phyloP scores from a whole-genome alignment of 805 yeast genomes.

The Spencermartinsiella europaea region DNA sequence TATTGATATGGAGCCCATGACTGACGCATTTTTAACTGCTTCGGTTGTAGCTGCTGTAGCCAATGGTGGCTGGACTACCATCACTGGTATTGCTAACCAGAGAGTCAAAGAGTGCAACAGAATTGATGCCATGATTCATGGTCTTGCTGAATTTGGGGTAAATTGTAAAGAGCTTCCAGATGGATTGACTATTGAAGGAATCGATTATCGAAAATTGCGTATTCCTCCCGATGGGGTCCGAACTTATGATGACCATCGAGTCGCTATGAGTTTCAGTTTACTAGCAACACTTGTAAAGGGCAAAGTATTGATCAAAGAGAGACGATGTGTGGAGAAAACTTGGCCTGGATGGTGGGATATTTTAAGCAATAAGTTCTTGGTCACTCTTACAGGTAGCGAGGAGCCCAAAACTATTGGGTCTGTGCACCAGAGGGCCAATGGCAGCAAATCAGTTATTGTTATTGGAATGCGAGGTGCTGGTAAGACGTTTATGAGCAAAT shows the following conservation, averaged over 20 bases:
- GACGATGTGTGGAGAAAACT: slow-evolving; percentile 92
- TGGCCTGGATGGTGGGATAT: slow-evolving; percentile 99
- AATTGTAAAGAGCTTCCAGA: slow-evolving; percentile 79
- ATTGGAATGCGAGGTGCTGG: slow-evolving; percentile 99
- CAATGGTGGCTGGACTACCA: slow-evolving; percentile 58
- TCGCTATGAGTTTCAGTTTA: slow-evolving; percentile 94
- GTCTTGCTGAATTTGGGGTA: slow-evolving; percentile 88
- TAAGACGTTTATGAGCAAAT: slow-evolving; percentile 76
- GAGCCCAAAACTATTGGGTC: slow-evolving; percentile 9
- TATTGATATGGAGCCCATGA: slow-evolving; percentile 99
- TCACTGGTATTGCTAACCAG: slow-evolving; percentile 95
- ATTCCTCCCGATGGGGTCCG: slow-evolving; percentile 62
- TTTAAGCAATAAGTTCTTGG: slow-evolving; percentile 63
- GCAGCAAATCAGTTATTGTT: slow-evolving; percentile 58
- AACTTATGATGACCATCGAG: slow-evolving; percentile 94
- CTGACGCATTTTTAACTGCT: slow-evolving; percentile 96
- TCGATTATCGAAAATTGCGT: slow-evolving; percentile 39
- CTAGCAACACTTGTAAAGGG: slow-evolving; percentile 65
- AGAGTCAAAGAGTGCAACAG: slow-evolving; percentile 97
- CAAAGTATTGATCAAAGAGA: slow-evolving; percentile 72
- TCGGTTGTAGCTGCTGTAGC: slow-evolving; percentile 97
- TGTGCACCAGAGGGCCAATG: slow-evolving; percentile 22
- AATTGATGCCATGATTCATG: slow-evolving; percentile 88
- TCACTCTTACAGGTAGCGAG: slow-evolving; percentile 55
- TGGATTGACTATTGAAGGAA: slow-evolving; percentile 84